These are phyloP conservation scores for Malus hybrid DNA, from an alignment of 331 rosid species.

Conservation along the genomic window DNA sequence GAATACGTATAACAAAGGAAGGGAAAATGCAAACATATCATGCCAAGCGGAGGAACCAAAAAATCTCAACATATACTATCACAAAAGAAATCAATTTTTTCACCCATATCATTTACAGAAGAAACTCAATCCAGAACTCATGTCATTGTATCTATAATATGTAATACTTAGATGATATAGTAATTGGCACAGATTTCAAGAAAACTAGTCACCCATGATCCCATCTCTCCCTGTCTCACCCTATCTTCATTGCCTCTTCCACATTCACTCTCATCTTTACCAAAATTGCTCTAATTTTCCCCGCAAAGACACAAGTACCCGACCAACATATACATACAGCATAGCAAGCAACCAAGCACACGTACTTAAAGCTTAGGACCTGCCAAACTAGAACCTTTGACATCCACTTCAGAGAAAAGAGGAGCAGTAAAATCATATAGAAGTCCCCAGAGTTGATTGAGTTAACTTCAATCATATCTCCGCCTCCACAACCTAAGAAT, in stretches of 20 bases:
- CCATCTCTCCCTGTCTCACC: conserved; percentile 13
- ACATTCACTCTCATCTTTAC: not conserved
- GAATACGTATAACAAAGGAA: no score
- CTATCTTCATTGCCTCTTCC: conserved; percentile 9
- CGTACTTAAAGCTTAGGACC: conserved; percentile 18
- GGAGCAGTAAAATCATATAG: not conserved
- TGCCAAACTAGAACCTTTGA: conserved; percentile 16
- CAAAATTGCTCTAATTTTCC: conserved; percentile 37
- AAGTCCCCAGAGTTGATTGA: conserved; percentile 22
- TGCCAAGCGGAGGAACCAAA: not conserved
- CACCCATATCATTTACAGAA: not conserved
- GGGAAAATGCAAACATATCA: not conserved
- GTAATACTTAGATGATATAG: not conserved
- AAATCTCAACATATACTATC: not conserved
- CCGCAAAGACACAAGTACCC: conserved; percentile 28
- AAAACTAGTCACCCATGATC: conserved; percentile 23
- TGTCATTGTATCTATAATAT: not conserved
- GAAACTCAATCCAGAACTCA: not conserved
- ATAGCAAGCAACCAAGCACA: conserved; percentile 23
- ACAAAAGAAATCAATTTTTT: not conserved
- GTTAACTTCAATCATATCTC: conserved; percentile 15
- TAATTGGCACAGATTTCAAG: conserved; percentile 16
- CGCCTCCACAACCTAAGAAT: conserved; percentile 37
- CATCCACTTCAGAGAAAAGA: conserved; percentile 14
- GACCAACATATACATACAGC: conserved; percentile 12